Percentiles rank a stretch among this genome's conserved stretches.
phyloP scores from a whole-genome alignment of 768 basidiomycete species.

The Podaxis pistillaris region DNA sequence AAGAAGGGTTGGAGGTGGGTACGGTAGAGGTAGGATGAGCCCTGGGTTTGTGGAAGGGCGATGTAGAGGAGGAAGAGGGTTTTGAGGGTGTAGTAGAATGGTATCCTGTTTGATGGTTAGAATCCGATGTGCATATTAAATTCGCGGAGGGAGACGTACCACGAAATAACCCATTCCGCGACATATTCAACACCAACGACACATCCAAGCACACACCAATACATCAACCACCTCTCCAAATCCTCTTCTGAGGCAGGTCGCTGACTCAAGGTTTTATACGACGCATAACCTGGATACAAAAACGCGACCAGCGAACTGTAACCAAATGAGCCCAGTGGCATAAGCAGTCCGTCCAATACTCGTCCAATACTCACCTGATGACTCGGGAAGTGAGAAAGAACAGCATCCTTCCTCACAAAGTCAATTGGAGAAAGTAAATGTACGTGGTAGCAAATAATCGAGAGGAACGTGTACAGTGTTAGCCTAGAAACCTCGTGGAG shows the following conservation, averaged over 20 bases:
- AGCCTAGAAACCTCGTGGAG: neutral
- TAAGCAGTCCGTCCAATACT: neutral
- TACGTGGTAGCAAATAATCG: neutral
- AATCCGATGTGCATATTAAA: neutral
- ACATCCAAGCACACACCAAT: slow-evolving; percentile 89
- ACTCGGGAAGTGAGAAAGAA: slow-evolving; percentile 50
- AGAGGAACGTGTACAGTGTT: too few species aligned
- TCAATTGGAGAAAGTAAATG: neutral
- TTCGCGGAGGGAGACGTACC: slow-evolving; percentile 46
- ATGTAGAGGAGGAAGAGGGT: slow-evolving; percentile 86
- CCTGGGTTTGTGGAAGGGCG: slow-evolving; percentile 85
- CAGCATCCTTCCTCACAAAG: slow-evolving; percentile 31
- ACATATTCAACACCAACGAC: slow-evolving; percentile 81
- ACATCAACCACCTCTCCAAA: slow-evolving; percentile 95
- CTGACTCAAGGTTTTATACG: slow-evolving; percentile 91
- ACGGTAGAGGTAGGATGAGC: slow-evolving; percentile 82
- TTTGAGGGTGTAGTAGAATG: slow-evolving; percentile 84
- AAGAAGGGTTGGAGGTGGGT: slow-evolving; percentile 83
- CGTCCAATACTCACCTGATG: slow-evolving; percentile 36
- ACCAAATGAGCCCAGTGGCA: neutral
- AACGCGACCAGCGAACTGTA: slow-evolving; percentile 46
- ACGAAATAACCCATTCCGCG: slow-evolving; percentile 84
- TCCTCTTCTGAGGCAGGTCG: slow-evolving; percentile 84
- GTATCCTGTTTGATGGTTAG: slow-evolving; percentile 58
- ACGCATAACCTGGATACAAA: slow-evolving; percentile 92